phyloP scores from a whole-genome alignment of 73 alveolate genomes.

The Paramecium sonneborni region DNA sequence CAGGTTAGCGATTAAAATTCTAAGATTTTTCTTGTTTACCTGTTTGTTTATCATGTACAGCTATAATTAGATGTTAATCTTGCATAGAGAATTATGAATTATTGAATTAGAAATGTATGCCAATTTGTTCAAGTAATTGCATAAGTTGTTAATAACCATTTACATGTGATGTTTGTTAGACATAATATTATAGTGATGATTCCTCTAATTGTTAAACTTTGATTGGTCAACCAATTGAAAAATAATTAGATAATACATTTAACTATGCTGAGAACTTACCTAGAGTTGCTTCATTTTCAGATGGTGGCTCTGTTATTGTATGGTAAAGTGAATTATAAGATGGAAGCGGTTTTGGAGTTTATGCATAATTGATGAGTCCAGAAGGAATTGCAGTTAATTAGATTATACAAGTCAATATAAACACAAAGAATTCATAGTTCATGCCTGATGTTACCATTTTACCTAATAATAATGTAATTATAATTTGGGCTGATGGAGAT shows the following conservation, averaged over 20 bases:
- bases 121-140: background rate
- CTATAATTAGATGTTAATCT: background rate
- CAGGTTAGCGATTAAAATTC: background rate
- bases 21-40: background rate
- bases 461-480: constrained; percentile 6
- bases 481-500: constrained; percentile 35
- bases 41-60: background rate
- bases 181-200: background rate
- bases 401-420: background rate
- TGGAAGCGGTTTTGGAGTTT: constrained; percentile 16
- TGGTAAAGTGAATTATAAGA: background rate
- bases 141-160: background rate
- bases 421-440: background rate
- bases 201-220: background rate
- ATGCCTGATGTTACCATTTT: background rate
- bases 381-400: background rate
- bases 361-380: background rate
- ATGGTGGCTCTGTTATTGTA: background rate
- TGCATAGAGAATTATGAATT: background rate
- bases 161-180: background rate
- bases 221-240: background rate
- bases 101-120: background rate
- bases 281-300: background rate
- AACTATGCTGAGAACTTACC: background rate
- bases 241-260: background rate